These are phyloP conservation scores for Saccharomyces hybrid DNA, from an alignment of 1,139 yeast species.

Conservation along the genomic window DNA sequence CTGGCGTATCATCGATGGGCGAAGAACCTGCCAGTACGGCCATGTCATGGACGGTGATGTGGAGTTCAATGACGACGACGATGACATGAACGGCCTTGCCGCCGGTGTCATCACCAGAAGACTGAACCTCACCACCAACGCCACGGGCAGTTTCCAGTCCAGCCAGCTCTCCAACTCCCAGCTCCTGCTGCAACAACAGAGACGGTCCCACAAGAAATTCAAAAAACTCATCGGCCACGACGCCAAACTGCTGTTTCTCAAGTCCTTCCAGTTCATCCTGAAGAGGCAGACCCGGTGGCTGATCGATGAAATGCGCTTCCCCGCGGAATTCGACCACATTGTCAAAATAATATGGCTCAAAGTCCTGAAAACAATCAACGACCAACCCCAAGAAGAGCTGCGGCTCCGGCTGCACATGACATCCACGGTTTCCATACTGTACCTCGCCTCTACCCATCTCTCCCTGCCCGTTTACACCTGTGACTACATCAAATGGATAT, in stretches of 20 bases:
- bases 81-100: slow-evolving; percentile 38
- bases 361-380: slow-evolving; percentile 29
- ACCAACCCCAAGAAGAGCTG: slow-evolving; percentile 26
- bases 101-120: slow-evolving; percentile 40
- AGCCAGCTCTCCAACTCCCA: slow-evolving; percentile 17
- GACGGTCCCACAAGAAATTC: slow-evolving; percentile 11
- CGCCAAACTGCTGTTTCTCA: slow-evolving; percentile 41
- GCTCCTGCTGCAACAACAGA: slow-evolving; percentile 15
- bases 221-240: slow-evolving; percentile 45
- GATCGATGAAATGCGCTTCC: slow-evolving; percentile 29
- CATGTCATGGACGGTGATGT: slow-evolving; percentile 79
- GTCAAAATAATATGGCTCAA: slow-evolving; percentile 48
- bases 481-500: slow-evolving; percentile 24
- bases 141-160: slow-evolving; percentile 27
- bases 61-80: slow-evolving; percentile 73
- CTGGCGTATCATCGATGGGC: slow-evolving; percentile 68
- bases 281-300: slow-evolving; percentile 42
- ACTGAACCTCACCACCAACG: slow-evolving; percentile 40
- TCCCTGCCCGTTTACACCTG: slow-evolving; percentile 24
- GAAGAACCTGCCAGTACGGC: slow-evolving; percentile 77
- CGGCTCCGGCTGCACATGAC: slow-evolving; percentile 26
- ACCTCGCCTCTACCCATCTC: slow-evolving; percentile 23
- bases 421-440: slow-evolving; percentile 22
- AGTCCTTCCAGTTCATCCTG: slow-evolving; percentile 49
- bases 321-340: slow-evolving; percentile 34